Base-by-base conservation (phyloP, 805 yeast species). In the Saccharomycopsis sp. region DNA sequence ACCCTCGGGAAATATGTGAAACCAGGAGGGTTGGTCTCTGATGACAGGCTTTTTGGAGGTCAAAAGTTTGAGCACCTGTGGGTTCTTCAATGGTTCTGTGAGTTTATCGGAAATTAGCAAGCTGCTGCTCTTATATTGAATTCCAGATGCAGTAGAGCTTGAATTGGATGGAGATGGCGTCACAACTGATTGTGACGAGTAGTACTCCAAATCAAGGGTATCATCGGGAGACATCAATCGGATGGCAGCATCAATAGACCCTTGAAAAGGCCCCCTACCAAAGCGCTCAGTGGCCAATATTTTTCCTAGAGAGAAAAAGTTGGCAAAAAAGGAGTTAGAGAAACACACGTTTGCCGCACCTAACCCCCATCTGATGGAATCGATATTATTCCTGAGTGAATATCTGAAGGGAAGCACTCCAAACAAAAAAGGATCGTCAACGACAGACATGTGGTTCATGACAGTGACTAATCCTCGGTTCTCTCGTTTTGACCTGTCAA, bases 1-100 rank as follows among this genome's bases (percentile, higher is more conserved):
- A 0, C 96, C 97, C 70, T 92, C 99, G 0, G 99, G 99, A 70
- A 89, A 92, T 2, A 91, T 82, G 68, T 92, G 98, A 59, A 94
- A 81, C 98, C 98, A 92, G 0, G 89, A 82, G 0, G 94, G 85
- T 59, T 79, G 81, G 15, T 77, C 70, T 57, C 91, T 73, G 24
- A 81, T 72, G 37, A 87, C 75, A 1, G 92, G 92, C 1, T 18
- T 37, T 2, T 53, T 57, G 20, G 51, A 21, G 3, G 9, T 34
- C 37, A 37, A 65, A 37, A 64, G 64, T 34, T 62, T 55, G 62
- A 64, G 62, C 41, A 34, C 3, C 12, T 51, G 48, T 9, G 53
- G 15, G 15, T 46, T 20, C 21, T 34, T n/a, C 20, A 53, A 54
- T 5, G 24, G 46, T 9, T 21, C 18, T 7, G n/a, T 12, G 7